Evolutionary conservation across 164 flowering plant species (phyloP).

Genomic region (Dillenia suffruticosa): DNA sequence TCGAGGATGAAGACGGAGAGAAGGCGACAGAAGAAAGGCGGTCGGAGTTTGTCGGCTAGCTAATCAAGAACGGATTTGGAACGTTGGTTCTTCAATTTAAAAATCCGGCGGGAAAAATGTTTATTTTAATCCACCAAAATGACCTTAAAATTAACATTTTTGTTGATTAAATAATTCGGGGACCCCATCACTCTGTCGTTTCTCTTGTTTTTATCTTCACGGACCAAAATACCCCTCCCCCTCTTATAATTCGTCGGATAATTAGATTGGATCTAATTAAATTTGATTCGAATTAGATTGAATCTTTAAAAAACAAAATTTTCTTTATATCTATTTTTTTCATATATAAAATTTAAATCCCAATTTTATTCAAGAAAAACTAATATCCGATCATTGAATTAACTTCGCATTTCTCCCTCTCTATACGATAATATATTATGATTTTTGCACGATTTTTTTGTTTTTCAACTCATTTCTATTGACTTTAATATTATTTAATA

Average conservation of each 20-base stretch:
- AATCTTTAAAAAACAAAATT: no score
- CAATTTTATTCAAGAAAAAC: no score
- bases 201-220: constrained; percentile 14
- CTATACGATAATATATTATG: no score
- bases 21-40: constrained; percentile 36
- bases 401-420: no score
- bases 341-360: no score
- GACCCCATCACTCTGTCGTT: constrained; percentile 23
- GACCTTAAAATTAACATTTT: constrained; percentile 14
- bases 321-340: no score
- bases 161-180: constrained; percentile 14
- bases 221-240: constrained; percentile 3
- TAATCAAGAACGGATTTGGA: constrained; percentile 22
- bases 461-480: no score
- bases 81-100: constrained; percentile 29
- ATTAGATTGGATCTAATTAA: no score
- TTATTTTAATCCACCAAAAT: constrained; percentile 8
- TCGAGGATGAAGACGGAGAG: constrained; percentile 5
- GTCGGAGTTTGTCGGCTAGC: constrained; percentile 28
- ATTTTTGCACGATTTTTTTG: no score
- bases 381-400: no score
- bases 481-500: no score
- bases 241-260: neutral
- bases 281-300: no score
- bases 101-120: constrained; percentile 21